Conservation (phyloP, 2,329 filamentous ascomycete species). For the Lasiodiplodia hormozganensis region DNA sequence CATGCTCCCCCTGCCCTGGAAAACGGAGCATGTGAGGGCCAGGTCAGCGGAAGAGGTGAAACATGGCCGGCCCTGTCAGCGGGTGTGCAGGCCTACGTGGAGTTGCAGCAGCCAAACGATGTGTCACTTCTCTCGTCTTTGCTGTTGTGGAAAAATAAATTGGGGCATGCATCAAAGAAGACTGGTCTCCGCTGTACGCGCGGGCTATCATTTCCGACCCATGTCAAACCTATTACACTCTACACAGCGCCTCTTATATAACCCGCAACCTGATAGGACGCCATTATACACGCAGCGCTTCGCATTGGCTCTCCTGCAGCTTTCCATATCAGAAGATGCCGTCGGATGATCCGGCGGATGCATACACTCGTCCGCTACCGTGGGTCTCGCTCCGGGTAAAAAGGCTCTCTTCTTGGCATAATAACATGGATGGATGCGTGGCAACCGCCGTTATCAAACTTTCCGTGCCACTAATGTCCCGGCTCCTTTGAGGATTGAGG, state of each 20-base stretch:
- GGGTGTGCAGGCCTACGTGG: slow-evolving; percentile 1
- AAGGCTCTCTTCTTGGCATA: not conserved
- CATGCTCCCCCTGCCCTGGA: not conserved
- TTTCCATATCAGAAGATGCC: not conserved
- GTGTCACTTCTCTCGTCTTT: slow-evolving; percentile 5
- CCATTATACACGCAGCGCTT: slow-evolving; percentile 18
- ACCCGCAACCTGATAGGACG: slow-evolving; percentile 5
- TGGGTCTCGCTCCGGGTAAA: not conserved
- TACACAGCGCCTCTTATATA: slow-evolving; percentile 21
- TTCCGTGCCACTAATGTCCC: slow-evolving; percentile 2
- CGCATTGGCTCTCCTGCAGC: not conserved
- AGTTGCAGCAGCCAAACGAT: slow-evolving; percentile 14
- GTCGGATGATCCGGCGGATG: not conserved
- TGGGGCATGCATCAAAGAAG: slow-evolving; percentile 22
- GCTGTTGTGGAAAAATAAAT: slow-evolving; percentile 13
- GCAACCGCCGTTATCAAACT: not conserved
- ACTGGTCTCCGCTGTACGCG: slow-evolving; percentile 26
- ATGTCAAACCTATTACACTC: slow-evolving; percentile 16
- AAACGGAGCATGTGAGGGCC: slow-evolving; percentile 1
- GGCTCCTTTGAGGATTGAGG: not conserved
- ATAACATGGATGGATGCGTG: not conserved
- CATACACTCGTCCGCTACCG: not conserved
- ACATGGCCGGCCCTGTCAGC: not conserved
- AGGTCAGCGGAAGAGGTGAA: slow-evolving; percentile 14
- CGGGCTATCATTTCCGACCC: slow-evolving; percentile 27